Evolutionary conservation across 148 eudicot genomes (phyloP).

Genomic region (Persicaria tinctoria): DNA sequence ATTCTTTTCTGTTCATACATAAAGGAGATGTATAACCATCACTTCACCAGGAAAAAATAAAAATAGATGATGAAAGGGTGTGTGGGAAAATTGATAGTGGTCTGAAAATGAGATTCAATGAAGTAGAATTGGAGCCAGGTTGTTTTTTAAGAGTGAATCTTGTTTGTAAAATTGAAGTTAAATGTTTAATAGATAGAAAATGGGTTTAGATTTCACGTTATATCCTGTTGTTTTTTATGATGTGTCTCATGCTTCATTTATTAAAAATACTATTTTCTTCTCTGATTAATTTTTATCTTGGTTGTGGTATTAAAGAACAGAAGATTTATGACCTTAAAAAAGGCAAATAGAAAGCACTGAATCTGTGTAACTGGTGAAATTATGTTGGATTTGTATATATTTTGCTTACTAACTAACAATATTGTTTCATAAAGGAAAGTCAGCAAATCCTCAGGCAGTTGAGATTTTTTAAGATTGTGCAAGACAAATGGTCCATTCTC

Average conservation of each 20-base stretch:
- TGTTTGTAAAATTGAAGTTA: too few species aligned
- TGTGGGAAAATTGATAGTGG: too few species aligned
- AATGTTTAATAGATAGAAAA: too few species aligned
- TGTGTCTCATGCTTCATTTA: background rate
- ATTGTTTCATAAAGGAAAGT: background rate
- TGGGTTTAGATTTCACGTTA: too few species aligned
- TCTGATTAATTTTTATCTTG: background rate
- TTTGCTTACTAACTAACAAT: background rate
- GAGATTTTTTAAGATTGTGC: background rate
- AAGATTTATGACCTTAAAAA: background rate
- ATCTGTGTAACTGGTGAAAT: constrained; percentile 24
- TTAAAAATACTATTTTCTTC: background rate
- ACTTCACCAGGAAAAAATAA: background rate
- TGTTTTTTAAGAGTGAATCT: too few species aligned
- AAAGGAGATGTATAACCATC: too few species aligned
- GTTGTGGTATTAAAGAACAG: too few species aligned
- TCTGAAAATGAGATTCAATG: too few species aligned
- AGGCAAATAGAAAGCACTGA: background rate
- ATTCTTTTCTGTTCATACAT: background rate
- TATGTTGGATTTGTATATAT: too few species aligned
- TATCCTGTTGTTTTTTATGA: too few species aligned
- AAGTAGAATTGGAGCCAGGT: too few species aligned
- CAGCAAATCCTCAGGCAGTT: background rate
- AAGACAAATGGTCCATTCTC: background rate
- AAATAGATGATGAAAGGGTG: too few species aligned